A percentile compares a stretch with the other conserved stretches of the same genome.
phyloP scores from a whole-genome alignment of 2,329 filamentous ascomycete species.

The Aspergillus sp. region DNA sequence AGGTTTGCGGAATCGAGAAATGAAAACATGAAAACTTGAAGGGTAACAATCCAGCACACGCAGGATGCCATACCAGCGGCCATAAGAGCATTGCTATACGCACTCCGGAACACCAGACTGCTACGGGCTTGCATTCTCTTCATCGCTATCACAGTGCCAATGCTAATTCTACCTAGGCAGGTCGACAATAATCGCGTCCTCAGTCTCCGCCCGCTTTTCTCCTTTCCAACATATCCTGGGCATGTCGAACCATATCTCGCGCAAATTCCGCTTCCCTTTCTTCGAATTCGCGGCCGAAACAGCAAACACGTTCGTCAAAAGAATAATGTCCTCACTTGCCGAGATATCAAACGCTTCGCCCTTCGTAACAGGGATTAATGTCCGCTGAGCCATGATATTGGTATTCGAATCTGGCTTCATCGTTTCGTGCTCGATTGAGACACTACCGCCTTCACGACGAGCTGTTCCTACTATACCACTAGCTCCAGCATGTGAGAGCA shows the following conservation, averaged over 20 bases:
- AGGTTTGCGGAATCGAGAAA: no score
- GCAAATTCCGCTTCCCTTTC: not conserved
- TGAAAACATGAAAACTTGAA: no score
- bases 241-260: not conserved
- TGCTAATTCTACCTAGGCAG: no score
- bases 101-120: no score
- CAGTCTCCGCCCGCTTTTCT: no score
- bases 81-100: no score
- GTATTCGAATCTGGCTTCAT: conserved; percentile 34
- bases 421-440: conserved; percentile 5
- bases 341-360: conserved; percentile 5
- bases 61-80: no score
- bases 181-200: no score
- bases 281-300: not conserved
- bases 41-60: no score
- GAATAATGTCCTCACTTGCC: not conserved
- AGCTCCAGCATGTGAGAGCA: conserved; percentile 1
- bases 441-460: conserved; percentile 2
- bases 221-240: not conserved
- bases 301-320: conserved; percentile 10
- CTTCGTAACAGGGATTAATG: conserved; percentile 23
- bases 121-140: no score
- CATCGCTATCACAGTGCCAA: no score
- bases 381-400: conserved; percentile 27
- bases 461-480: not conserved